Evolutionary conservation across 768 basidiomycete species (phyloP).

Genomic region (button mushroom (Agaricus bisporus)): DNA sequence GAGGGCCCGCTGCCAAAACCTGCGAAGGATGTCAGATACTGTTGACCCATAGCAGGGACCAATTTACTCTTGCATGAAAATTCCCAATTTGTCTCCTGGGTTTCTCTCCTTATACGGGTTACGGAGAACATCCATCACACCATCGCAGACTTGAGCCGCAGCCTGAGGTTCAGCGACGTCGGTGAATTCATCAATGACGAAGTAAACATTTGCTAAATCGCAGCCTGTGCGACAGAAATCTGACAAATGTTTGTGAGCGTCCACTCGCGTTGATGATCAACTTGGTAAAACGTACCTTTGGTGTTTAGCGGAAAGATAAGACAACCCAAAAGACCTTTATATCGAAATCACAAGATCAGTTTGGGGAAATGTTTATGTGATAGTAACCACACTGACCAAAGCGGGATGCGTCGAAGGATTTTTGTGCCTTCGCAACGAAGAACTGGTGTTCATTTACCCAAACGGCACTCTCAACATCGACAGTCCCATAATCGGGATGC

Average conservation of each 20-base stretch:
- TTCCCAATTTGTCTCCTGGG: constrained; percentile 12
- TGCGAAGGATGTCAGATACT: not conserved
- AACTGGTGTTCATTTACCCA: constrained; percentile 20
- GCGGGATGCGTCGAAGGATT: constrained; percentile 18
- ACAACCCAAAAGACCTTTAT: constrained; percentile 6
- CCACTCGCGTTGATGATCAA: not conserved
- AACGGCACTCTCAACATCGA: constrained; percentile 17
- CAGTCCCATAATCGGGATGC: constrained; percentile 12
- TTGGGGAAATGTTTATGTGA: not conserved
- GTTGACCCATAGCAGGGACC: not conserved
- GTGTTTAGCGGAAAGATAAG: not conserved
- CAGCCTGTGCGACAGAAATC: constrained; percentile 17
- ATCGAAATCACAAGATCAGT: constrained; percentile 1
- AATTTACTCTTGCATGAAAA: constrained; percentile 8
- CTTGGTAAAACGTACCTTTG: not conserved
- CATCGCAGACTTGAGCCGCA: constrained; percentile 12
- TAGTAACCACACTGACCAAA: constrained; percentile 14
- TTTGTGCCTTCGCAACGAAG: constrained; percentile 19
- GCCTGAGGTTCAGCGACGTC: constrained; percentile 13
- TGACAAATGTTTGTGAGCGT: constrained; percentile 3
- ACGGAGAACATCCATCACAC: constrained; percentile 18
- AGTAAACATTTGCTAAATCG: constrained; percentile 18
- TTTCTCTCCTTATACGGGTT: constrained; percentile 17
- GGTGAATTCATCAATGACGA: constrained; percentile 18
- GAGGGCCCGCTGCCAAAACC: constrained; percentile 15